Base-by-base conservation (phyloP, 805 yeast genomes). In the Kuraishia hungarica region DNA sequence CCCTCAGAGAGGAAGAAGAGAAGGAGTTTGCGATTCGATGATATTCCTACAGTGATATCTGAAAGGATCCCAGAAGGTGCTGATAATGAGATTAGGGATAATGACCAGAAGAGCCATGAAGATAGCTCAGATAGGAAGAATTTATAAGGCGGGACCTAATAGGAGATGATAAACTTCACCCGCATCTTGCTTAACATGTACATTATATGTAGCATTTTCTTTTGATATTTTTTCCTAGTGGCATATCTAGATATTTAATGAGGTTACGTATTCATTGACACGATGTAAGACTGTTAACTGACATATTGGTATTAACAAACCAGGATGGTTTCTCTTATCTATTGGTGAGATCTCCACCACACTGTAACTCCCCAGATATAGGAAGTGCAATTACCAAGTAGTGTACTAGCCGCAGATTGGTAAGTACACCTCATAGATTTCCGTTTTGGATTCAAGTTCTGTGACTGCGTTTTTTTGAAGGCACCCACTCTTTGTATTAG, bases 1-100 rank as follows among this genome's bases (percentile, higher is more conserved):
- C 17, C 43, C 15, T 10, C 43, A 6, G 43, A 35, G 43, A 29
- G 51, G 19, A 62, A 58, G 46, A 63, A 59, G 54, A 59, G 68
- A 55, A 66, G 64, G 54, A 66, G 68, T 48, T 55, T 66, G 22
- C 55, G 70, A 39, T 66, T 66, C 53, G 68, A 64, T 35, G 48
- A 59, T 11, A 52, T 55, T 1, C 66, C 69, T 19, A 55, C 59
- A 1, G 56, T 60, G 22, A 53, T n/a, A 26, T 54, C n/a, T 48
- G 46, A 35, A n/a, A 24, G 15, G 13, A 50, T n/a, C n/a, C n/a
- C n/a, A 23, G 52, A 24, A 48, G 26, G n/a, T 35, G n/a, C 43
- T 35, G 43, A 13, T 8, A 35, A 15, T 13, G n/a, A 35, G n/a
- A n/a, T n/a, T n/a, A n/a, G n/a, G n/a, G n/a, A n/a, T n/a, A n/a